phyloP scores from a whole-genome alignment of 2,329 filamentous ascomycete genomes.

The Sarocladiaceae sp. region DNA sequence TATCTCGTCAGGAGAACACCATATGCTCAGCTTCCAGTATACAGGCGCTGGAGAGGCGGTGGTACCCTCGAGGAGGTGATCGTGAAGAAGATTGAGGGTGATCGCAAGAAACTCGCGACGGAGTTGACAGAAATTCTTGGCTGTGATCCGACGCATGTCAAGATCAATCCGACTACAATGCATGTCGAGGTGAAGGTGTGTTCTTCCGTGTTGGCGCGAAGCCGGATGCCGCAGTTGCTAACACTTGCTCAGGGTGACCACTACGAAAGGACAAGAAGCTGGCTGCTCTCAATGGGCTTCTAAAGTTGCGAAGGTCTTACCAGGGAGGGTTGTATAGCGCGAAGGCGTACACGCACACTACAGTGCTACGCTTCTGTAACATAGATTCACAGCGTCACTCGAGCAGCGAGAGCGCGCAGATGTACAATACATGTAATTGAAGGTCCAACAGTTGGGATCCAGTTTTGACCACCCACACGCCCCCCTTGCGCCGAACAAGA shows the following conservation, averaged over 20 bases:
- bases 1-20: conserved; percentile 72
- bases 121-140: conserved; percentile 59
- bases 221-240: not conserved
- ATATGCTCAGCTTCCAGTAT: conserved; percentile 71
- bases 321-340: not conserved
- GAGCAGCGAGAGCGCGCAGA: not conserved
- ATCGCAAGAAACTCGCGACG: conserved; percentile 56
- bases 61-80: conserved; percentile 71
- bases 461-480: not conserved
- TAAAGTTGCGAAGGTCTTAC: conserved; percentile 16
- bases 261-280: conserved; percentile 24
- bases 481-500: not conserved
- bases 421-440: conserved; percentile 13
- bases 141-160: conserved; percentile 50
- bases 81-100: conserved; percentile 76
- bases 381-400: conserved; percentile 8
- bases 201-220: not conserved
- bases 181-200: conserved; percentile 73
- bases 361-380: conserved; percentile 7
- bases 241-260: conserved; percentile 27
- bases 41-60: conserved; percentile 67
- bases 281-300: conserved; percentile 31
- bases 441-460: not conserved
- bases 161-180: conserved; percentile 56
- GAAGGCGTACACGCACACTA: not conserved